A percentile compares a stretch with the other conserved stretches of the same genome.
Conservation (phyloP, 768 basidiomycete species). For the Galerina marginata region DNA sequence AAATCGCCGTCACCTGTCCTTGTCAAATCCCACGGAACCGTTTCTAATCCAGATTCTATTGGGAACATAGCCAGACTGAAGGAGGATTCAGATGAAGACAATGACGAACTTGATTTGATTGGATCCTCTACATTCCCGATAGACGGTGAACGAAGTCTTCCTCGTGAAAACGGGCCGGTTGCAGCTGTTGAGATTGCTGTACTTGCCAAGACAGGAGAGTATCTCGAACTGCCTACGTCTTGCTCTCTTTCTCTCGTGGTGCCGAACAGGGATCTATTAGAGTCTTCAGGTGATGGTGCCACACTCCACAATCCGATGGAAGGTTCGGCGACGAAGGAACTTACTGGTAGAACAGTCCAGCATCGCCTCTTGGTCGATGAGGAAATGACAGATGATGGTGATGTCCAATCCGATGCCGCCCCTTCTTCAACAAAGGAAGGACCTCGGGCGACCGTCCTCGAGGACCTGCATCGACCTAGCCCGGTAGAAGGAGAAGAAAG, state of each 20-base stretch:
- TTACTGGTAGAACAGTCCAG: too few species aligned
- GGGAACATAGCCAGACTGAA: background rate
- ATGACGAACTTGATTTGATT: conserved; percentile 49
- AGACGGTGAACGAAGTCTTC: conserved; percentile 10
- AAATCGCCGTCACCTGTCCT: conserved; percentile 6
- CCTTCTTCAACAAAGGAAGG: background rate
- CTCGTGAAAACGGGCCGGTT: background rate
- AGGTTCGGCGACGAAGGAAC: too few species aligned
- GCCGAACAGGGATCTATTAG: too few species aligned
- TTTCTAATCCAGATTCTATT: background rate
- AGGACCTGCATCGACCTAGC: too few species aligned
- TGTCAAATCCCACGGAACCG: background rate
- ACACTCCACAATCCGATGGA: too few species aligned
- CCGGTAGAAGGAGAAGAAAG: too few species aligned
- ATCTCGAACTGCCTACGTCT: too few species aligned
- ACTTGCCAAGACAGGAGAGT: too few species aligned
- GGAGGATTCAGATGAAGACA: conserved; percentile 24
- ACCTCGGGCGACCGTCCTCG: background rate
- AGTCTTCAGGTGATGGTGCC: too few species aligned
- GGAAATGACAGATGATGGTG: background rate
- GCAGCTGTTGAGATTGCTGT: too few species aligned
- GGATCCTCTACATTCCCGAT: conserved; percentile 29
- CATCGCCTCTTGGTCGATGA: background rate
- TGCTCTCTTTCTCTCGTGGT: too few species aligned
- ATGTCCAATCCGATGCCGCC: background rate